Base-by-base conservation (phyloP, 176 grass and related monocot genomes). In the Oryza nivara region DNA sequence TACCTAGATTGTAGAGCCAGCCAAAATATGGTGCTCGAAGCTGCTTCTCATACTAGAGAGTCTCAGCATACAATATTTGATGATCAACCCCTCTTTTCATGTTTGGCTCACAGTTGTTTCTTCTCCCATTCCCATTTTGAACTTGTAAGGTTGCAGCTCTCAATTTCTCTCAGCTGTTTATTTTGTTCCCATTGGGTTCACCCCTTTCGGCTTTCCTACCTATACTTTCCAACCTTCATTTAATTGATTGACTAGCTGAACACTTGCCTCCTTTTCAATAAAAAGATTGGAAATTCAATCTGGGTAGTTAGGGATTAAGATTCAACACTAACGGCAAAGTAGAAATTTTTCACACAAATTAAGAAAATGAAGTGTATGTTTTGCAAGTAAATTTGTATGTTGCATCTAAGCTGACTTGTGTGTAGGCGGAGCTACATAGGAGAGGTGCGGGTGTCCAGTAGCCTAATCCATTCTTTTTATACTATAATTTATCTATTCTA, bases 381-480 rank as follows among this genome's bases (percentile, higher is more conserved):
- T 41, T 6, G 40, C 40, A 41, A 0, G 35, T 36, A 36, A 36
- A 0, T 8, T 41, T 41, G 40, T 41, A 41, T 41, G 40, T 0
- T 41, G 40, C 7, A 41, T 41, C 6, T 41, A 32, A 41, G 6
- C 40, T 8, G 0, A 6, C 40, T 7, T 7, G 40, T 41, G 40
- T 36, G 5, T 23, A 4, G 4, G 35, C 35, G 35, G 35, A 36
- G 35, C 35, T 36, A 36, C 35, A 36, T 36, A 36, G 35, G 35
- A 36, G 35, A 36, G 35, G 35, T 35, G 34, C 30, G 35, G 35
- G 35, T 36, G 35, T 36, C 35, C 35, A 5, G 35, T 36, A 36
- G 0, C 35, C 35, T 5, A 0, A 0, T 36, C 35, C 35, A 36
- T 0, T 3, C 0, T 4, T 36, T 36, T 5, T 36, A 0, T 36